Conservation (phyloP, 164 flowering plant species). For the Vitis cinerea region DNA sequence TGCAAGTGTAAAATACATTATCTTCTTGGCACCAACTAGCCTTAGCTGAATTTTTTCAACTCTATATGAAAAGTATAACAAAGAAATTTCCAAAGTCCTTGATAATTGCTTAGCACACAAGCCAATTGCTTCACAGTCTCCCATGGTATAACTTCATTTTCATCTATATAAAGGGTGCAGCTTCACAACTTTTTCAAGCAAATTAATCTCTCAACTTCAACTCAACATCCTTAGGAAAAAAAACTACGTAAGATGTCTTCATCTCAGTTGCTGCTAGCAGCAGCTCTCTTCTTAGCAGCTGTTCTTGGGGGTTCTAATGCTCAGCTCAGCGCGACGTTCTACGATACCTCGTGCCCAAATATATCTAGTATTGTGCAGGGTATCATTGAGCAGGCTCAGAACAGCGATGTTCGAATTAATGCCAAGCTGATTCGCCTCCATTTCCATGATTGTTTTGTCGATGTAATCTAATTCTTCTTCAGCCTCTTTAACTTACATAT, state of each 20-base stretch:
- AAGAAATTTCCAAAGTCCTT: no score
- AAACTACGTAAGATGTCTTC: neutral
- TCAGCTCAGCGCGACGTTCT: conserved; percentile 46
- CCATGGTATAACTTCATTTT: no score
- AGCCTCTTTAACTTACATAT: neutral
- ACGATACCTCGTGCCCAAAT: conserved; percentile 48
- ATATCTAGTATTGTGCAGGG: conserved; percentile 33
- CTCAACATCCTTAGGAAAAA: no score
- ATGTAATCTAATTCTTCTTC: conserved; percentile 24
- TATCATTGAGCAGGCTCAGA: conserved; percentile 33
- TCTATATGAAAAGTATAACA: no score
- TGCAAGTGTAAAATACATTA: no score
- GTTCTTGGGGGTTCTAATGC: conserved; percentile 22
- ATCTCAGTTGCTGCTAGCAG: neutral
- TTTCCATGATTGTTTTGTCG: conserved; percentile 76
- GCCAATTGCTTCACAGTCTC: no score
- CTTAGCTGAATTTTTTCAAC: no score
- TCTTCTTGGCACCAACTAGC: no score
- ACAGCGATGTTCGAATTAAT: conserved; percentile 37
- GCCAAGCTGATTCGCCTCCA: conserved; percentile 64
- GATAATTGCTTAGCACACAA: no score
- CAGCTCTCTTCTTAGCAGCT: neutral
- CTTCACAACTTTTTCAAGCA: neutral
- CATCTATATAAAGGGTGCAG: neutral
- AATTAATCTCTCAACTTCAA: no score